phyloP scores from a whole-genome alignment of 148 eudicot genomes.

The Vaccinium myrtillus region DNA sequence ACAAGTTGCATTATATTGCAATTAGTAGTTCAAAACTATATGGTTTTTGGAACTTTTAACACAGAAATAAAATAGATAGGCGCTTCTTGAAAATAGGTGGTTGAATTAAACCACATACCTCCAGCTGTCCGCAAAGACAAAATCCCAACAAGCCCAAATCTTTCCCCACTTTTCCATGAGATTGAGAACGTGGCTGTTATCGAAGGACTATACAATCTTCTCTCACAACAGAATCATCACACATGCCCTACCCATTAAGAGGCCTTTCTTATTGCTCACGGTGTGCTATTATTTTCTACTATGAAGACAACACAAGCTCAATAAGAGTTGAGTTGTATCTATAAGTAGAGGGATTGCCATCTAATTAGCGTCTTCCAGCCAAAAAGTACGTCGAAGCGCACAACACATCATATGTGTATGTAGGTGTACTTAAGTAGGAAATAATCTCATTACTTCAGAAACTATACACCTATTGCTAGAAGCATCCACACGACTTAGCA shows the following conservation, averaged over 20 bases:
- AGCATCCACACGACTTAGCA: not conserved
- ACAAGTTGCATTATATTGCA: not conserved
- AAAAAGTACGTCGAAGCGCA: not conserved
- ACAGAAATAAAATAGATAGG: not conserved
- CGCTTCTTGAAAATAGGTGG: not conserved
- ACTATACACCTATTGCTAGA: not conserved
- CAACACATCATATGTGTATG: not conserved
- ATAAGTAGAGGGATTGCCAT: not conserved
- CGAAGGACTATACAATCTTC: not conserved
- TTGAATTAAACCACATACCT: not conserved
- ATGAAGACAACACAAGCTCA: not conserved
- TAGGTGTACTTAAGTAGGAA: not conserved
- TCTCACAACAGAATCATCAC: not conserved
- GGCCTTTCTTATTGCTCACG: not conserved
- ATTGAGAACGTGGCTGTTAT: not conserved
- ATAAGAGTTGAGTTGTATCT: not conserved
- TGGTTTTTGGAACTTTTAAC: not conserved
- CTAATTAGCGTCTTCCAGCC: not conserved
- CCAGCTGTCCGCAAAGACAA: not conserved
- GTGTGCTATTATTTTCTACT: not conserved
- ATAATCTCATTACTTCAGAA: not conserved
- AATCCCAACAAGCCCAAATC: not conserved
- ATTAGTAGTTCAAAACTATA: not conserved
- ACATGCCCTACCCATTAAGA: not conserved
- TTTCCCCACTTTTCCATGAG: not conserved